Base-by-base conservation (phyloP, 805 yeast genomes). In the Saturnispora diversa region DNA sequence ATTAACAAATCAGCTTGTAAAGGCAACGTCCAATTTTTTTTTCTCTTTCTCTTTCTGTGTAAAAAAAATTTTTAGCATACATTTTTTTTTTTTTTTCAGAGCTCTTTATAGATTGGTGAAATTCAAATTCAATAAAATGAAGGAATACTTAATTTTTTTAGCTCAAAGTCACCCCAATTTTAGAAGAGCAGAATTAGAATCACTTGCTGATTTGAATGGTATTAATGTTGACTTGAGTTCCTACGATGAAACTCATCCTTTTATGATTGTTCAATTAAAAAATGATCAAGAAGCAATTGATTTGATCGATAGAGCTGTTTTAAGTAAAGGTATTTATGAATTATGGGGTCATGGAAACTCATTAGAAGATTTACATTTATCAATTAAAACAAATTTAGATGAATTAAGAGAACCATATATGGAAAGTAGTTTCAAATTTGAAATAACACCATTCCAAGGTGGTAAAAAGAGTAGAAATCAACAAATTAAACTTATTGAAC, bases 141-240 rank as follows among this genome's bases (percentile, higher is more conserved):
- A 70, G 59, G 69, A 72, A 40, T 92, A 85, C 54, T 58, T 90
- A 35, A 65, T 92, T n/a, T 77, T 81, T 54, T 69, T 92, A 55
- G 95, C 95, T 3, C 96, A 88, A 60, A 73, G 80, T 31, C 87
- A 86, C 54, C 77, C 80, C 37, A 70, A 74, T 44, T 90, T 90
- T 60, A 69, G 97, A 36, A 62, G 62, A 27, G 84, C 95, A 0
- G 98, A 90, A 61, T 62, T 92, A 26, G 86, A 82, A 50, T 80
- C 97, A 0, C 62, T 92, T 33, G 97, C 97, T 0, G 77, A 75
- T 25, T 59, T 83, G 39, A 62, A 73, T 47, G 62, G 62, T 13
- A 63, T 92, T 3, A 39, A 60, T 10, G 64, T 83, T 6, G 88
- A 85, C 55, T 63, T 86, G 37, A 59, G 75, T 12, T 53, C 55